These are phyloP conservation scores for Iberis pinnata DNA, from an alignment of 345 rosid genomes.

Conservation along the genomic window DNA sequence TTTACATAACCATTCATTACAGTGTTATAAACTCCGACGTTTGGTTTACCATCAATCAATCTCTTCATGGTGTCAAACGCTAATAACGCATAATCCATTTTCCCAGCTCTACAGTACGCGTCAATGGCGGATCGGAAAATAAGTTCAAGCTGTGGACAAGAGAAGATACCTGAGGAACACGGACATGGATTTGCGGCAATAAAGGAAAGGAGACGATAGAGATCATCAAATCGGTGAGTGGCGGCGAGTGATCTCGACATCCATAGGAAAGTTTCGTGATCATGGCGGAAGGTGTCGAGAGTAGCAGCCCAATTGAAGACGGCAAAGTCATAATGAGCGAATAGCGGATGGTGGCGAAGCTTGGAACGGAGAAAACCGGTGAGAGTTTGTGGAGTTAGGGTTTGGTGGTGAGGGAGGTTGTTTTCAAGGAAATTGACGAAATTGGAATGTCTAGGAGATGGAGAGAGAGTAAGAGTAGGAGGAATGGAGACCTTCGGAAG, in stretches of 20 bases:
- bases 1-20: constrained; percentile 66
- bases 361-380: constrained; percentile 62
- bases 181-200: constrained; percentile 65
- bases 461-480: constrained; percentile 57
- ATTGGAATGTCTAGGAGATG: constrained; percentile 39
- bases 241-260: constrained; percentile 63
- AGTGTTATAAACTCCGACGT: constrained; percentile 48
- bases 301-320: constrained; percentile 75
- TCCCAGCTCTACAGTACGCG: constrained; percentile 53
- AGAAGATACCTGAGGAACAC: constrained; percentile 80
- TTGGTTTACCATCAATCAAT: constrained; percentile 63
- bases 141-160: constrained; percentile 63
- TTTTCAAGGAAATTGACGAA: constrained; percentile 50
- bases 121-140: constrained; percentile 48
- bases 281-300: constrained; percentile 70
- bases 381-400: constrained; percentile 45
- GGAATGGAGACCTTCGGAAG: constrained; percentile 29
- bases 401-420: constrained; percentile 44
- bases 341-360: constrained; percentile 66
- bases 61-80: constrained; percentile 64
- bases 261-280: constrained; percentile 70
- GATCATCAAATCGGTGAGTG: constrained; percentile 54
- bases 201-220: constrained; percentile 49
- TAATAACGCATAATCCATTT: constrained; percentile 42
- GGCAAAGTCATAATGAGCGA: constrained; percentile 66